These are phyloP conservation scores for Tricholoma sp. DNA, from an alignment of 768 basidiomycete genomes.

Conservation along the genomic window DNA sequence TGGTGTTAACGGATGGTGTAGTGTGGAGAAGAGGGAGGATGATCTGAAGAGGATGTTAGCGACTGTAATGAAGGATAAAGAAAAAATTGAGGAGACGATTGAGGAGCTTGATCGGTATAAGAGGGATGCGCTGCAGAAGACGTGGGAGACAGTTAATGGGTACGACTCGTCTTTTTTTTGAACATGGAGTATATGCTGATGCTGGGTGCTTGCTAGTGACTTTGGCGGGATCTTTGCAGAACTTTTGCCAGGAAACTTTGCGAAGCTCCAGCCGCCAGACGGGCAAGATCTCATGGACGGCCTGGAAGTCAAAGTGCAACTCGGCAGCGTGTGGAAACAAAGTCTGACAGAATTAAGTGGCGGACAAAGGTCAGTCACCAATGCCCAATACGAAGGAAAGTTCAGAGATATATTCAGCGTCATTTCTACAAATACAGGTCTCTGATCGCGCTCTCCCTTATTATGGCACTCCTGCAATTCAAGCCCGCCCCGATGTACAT, in stretches of 20 bases:
- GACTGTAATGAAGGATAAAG: slow-evolving; percentile 87
- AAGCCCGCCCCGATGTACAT: slow-evolving; percentile 99
- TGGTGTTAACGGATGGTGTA: slow-evolving; percentile 22
- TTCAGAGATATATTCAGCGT: background rate
- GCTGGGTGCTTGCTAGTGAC: slow-evolving; percentile 49
- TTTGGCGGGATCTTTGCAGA: slow-evolving; percentile 97
- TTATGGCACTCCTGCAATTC: slow-evolving; percentile 99
- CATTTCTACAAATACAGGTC: slow-evolving; percentile 50
- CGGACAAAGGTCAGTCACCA: slow-evolving; percentile 75
- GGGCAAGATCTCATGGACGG: slow-evolving; percentile 92
- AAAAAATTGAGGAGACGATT: slow-evolving; percentile 93
- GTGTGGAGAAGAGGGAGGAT: slow-evolving; percentile 90
- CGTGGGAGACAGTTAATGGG: slow-evolving; percentile 95
- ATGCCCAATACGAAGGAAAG: background rate
- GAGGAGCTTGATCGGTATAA: slow-evolving; percentile 92
- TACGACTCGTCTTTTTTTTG: slow-evolving; percentile 35
- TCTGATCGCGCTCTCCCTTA: slow-evolving; percentile 93
- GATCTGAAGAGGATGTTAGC: slow-evolving; percentile 84
- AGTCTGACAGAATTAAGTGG: slow-evolving; percentile 96
- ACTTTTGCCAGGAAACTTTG: slow-evolving; percentile 92
- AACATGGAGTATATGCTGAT: background rate
- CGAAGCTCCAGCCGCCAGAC: slow-evolving; percentile 91
- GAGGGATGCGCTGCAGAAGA: slow-evolving; percentile 86
- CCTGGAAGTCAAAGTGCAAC: slow-evolving; percentile 93
- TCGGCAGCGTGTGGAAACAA: slow-evolving; percentile 97